Percentiles rank a stretch among this genome's conserved stretches.
These are phyloP conservation scores for Phytophthora chlamydospora DNA, from an alignment of 352 stramenopile genomes.

Conservation along the genomic window DNA sequence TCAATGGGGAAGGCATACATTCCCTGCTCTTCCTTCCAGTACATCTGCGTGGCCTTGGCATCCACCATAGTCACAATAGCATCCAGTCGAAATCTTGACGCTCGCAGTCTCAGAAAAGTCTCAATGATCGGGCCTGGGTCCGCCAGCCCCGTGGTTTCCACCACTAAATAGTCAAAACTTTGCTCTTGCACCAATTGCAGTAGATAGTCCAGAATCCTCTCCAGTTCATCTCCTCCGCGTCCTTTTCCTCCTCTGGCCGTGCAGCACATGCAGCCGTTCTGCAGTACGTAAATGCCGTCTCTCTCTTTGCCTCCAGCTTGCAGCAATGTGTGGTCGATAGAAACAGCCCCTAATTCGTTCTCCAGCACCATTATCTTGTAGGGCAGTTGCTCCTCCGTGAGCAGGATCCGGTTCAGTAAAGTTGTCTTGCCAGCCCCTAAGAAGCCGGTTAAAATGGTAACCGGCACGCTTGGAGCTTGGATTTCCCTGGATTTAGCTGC, in stretches of 20 bases:
- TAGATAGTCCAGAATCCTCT: slow-evolving; percentile 92
- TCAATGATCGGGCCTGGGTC: slow-evolving; percentile 97
- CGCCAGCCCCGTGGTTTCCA: slow-evolving; percentile 97
- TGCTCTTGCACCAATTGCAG: slow-evolving; percentile 63
- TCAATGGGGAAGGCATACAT: slow-evolving; percentile 59
- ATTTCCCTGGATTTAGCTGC: slow-evolving; percentile 22
- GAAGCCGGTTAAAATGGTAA: slow-evolving; percentile 96
- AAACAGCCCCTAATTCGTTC: slow-evolving; percentile 74
- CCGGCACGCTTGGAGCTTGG: slow-evolving; percentile 48
- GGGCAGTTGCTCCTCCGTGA: slow-evolving; percentile 73
- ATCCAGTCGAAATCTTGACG: slow-evolving; percentile 94
- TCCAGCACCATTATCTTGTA: slow-evolving; percentile 97
- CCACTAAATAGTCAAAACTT: slow-evolving; percentile 96
- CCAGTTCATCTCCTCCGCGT: slow-evolving; percentile 79
- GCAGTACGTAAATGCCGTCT: slow-evolving; percentile 95
- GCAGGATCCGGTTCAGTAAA: slow-evolving; percentile 95
- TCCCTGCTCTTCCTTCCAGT: slow-evolving; percentile 35
- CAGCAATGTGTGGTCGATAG: slow-evolving; percentile 72
- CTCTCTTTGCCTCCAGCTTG: slow-evolving; percentile 37
- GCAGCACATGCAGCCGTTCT: slow-evolving; percentile 99
- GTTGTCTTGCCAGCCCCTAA: slow-evolving; percentile 96
- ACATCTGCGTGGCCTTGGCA: slow-evolving; percentile 65
- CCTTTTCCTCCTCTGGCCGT: slow-evolving; percentile 91
- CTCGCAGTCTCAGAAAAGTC: slow-evolving; percentile 93
- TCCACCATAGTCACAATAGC: slow-evolving; percentile 96